A percentile compares a stretch with the other conserved stretches of the same genome.
Conservation (phyloP, 2,329 filamentous ascomycete genomes). For the Arthrobotrys conoides region DNA sequence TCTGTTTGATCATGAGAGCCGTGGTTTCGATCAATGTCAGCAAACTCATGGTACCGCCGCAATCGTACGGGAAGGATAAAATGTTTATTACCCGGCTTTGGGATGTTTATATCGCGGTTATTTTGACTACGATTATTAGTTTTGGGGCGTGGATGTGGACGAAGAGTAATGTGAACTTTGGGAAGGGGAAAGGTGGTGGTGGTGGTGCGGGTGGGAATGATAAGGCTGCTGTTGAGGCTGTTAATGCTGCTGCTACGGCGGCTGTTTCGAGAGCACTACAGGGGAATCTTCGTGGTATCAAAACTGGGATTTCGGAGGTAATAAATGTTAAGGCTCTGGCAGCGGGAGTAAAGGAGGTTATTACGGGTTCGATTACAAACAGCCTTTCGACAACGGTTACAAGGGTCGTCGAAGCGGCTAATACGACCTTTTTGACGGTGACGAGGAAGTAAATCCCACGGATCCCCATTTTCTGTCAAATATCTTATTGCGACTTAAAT, state of each 20-base stretch:
- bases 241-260: no score
- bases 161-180: constrained; percentile 30
- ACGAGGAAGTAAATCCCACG: no score
- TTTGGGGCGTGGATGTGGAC: constrained; percentile 58
- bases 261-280: no score
- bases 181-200: not conserved
- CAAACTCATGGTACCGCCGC: not conserved
- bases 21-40: not conserved
- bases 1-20: not conserved
- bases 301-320: no score
- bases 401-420: not conserved
- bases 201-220: no score
- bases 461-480: no score
- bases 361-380: not conserved
- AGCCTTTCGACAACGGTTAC: not conserved
- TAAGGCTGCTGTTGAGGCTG: no score
- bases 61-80: constrained; percentile 34
- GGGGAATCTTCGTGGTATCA: no score
- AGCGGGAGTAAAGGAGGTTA: no score
- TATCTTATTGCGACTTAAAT: no score
- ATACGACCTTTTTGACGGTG: not conserved
- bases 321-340: not conserved
- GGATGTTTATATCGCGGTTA: constrained; percentile 22
- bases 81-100: constrained; percentile 27
- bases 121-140: constrained; percentile 29